Conservation (phyloP, 768 basidiomycete species). For the Cyclocybe cylindracea region DNA sequence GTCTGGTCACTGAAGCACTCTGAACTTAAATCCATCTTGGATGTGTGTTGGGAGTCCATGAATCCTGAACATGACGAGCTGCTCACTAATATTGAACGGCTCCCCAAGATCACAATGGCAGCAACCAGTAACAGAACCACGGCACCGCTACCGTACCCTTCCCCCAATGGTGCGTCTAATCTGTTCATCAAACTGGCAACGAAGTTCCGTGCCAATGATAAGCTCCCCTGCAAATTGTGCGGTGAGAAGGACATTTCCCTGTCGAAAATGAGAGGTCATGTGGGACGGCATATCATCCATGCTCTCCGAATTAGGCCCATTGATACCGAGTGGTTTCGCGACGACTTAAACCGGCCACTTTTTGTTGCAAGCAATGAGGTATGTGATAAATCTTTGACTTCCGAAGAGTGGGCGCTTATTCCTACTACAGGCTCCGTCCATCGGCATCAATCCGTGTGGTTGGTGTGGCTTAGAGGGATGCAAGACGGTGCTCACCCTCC, state of each 20-base stretch:
- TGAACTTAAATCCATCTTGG: too few species aligned
- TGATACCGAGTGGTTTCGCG: too few species aligned
- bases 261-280: slow-evolving; percentile 16
- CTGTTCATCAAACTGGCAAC: not conserved
- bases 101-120: too few species aligned
- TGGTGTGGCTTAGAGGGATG: slow-evolving; percentile 11
- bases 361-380: too few species aligned
- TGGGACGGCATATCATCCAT: slow-evolving; percentile 13
- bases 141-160: too few species aligned
- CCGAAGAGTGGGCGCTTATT: not conserved
- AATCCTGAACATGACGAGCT: too few species aligned
- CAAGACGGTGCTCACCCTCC: not conserved
- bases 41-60: too few species aligned
- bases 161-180: too few species aligned
- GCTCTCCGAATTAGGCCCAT: not conserved
- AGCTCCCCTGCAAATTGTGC: slow-evolving; percentile 1
- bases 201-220: not conserved
- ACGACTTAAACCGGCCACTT: too few species aligned
- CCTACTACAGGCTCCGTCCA: not conserved
- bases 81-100: too few species aligned
- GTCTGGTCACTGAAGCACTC: too few species aligned
- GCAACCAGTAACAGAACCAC: too few species aligned
- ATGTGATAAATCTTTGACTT: slow-evolving; percentile 1
- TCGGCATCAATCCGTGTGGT: slow-evolving; percentile 12
- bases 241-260: not conserved